Percentiles rank a stretch among this genome's conserved stretches.
These are phyloP conservation scores for Linum tenue DNA, from an alignment of 345 rosid genomes.

Conservation along the genomic window DNA sequence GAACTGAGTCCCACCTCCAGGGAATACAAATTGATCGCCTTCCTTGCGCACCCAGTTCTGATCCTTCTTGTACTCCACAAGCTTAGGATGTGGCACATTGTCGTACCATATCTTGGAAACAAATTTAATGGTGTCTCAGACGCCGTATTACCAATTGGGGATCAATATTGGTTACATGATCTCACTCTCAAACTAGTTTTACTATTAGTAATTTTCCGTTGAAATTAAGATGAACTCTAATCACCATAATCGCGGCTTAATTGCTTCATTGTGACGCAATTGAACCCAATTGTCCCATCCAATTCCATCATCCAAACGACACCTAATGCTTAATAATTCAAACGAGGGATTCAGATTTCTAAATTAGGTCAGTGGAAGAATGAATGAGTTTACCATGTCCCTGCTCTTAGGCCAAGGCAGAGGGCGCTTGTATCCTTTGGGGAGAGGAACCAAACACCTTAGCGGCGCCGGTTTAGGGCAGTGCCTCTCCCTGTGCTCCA, in stretches of 20 bases:
- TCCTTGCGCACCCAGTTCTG: constrained; percentile 77
- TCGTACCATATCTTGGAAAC: constrained; percentile 56
- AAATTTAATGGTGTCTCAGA: background rate
- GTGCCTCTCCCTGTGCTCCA: constrained; percentile 93
- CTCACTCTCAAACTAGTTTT: no score
- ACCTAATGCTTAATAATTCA: no score
- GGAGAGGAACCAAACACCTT: constrained; percentile 64
- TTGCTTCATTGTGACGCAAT: no score
- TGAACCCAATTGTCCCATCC: no score
- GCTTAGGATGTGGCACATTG: constrained; percentile 91
- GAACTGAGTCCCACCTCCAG: constrained; percentile 96
- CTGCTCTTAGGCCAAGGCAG: constrained; percentile 90
- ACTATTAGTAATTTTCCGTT: no score
- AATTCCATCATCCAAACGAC: no score
- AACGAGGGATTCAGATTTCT: background rate
- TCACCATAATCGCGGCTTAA: no score
- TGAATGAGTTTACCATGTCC: constrained; percentile 73
- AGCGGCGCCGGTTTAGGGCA: constrained; percentile 54
- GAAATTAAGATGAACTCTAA: no score
- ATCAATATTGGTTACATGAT: no score
- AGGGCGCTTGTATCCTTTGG: constrained; percentile 52
- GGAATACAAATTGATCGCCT: constrained; percentile 62
- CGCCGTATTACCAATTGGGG: no score
- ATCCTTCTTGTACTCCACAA: constrained; percentile 90
- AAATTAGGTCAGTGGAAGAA: background rate